Conservation (phyloP, 345 rosid species). For the Eucalyptus fibrosa region DNA sequence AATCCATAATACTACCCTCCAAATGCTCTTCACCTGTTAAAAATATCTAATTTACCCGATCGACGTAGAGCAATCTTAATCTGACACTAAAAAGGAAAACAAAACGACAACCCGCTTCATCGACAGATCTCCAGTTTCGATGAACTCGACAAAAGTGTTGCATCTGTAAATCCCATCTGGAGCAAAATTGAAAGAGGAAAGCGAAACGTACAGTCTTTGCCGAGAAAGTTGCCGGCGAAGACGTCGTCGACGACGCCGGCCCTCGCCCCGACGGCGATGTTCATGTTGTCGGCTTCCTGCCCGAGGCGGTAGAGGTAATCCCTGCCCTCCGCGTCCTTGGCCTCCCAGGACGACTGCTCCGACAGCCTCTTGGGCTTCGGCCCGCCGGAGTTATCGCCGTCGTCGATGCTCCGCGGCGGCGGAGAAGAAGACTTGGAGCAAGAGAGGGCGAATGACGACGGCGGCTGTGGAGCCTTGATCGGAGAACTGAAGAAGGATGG, state of each 20-base stretch:
- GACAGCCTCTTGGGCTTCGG: slow-evolving; percentile 26
- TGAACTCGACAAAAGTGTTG: not conserved
- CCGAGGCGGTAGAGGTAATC: slow-evolving; percentile 85
- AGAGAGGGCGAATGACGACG: not conserved
- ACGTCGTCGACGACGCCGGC: slow-evolving; percentile 72
- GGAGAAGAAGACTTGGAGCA: not conserved
- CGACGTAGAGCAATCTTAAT: not conserved
- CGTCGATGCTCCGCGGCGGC: not conserved
- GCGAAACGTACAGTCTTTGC: slow-evolving; percentile 53
- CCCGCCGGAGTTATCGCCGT: not conserved
- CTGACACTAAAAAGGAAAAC: not conserved
- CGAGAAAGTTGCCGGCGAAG: slow-evolving; percentile 79
- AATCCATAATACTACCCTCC: not conserved
- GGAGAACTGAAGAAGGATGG: not conserved
- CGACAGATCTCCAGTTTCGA: not conserved
- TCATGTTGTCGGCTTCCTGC: slow-evolving; percentile 73
- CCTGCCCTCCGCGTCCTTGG: slow-evolving; percentile 60
- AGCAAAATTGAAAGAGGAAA: not conserved
- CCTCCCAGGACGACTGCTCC: slow-evolving; percentile 90
- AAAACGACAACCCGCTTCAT: not conserved
- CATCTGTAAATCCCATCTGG: not conserved
- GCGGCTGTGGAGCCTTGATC: not conserved
- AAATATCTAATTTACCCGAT: not conserved
- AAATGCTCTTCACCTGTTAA: not conserved
- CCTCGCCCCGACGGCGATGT: slow-evolving; percentile 80